These are phyloP conservation scores for Ammopiptanthus mongolicus DNA, from an alignment of 306 rosid species.

Conservation along the genomic window DNA sequence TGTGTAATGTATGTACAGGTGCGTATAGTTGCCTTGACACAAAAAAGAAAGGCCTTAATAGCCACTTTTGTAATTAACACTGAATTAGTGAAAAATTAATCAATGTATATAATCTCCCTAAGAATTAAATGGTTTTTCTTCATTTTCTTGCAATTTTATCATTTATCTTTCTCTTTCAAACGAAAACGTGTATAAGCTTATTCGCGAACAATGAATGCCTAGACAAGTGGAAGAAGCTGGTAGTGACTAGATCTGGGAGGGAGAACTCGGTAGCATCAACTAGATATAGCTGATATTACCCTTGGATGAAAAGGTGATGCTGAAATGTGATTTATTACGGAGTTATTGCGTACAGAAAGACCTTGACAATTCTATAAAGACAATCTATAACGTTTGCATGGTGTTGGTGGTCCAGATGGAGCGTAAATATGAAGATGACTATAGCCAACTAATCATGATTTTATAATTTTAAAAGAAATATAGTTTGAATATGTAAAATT, in stretches of 20 bases:
- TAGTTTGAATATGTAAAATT: too few relatives aligned
- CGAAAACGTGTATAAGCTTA: too few relatives aligned
- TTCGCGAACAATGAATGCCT: too few relatives aligned
- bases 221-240: not conserved
- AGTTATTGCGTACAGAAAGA: not conserved
- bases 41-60: too few relatives aligned
- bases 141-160: not conserved
- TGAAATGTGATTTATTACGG: not conserved
- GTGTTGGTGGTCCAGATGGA: conserved; percentile 8
- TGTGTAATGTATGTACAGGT: too few relatives aligned
- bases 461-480: too few relatives aligned
- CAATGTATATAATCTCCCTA: too few relatives aligned
- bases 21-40: too few relatives aligned
- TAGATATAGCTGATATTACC: not conserved
- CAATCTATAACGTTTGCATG: not conserved
- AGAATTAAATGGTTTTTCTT: not conserved
- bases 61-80: too few relatives aligned
- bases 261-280: not conserved
- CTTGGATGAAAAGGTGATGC: conserved; percentile 31
- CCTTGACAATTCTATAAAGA: not conserved
- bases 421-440: not conserved
- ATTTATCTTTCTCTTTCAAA: not conserved
- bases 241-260: too few relatives aligned
- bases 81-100: too few relatives aligned
- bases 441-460: not conserved